Base-by-base conservation (phyloP, 2,329 filamentous ascomycete species). In the Dactylellina parvicollis region DNA sequence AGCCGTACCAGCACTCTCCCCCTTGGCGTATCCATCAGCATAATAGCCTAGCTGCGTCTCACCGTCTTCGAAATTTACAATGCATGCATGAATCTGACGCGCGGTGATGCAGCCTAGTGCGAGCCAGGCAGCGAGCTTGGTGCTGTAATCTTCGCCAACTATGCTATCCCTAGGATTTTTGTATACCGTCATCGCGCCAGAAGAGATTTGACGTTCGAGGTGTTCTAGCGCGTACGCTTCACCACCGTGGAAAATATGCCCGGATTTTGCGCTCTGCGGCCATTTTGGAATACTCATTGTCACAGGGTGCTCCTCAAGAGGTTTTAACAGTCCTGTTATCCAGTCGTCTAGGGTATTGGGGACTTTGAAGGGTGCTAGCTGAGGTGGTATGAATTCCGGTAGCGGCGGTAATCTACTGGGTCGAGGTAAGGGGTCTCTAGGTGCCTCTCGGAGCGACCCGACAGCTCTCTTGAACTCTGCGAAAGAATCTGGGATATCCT, bases 41-140 rank as follows among this genome's bases (percentile, higher is more conserved):
- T 80, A 77, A 26, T 82, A 77, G 2, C 64, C 32, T 9, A 74
- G 52, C 26, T 54, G 59, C 16, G 61, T 22, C 62, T 46, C 81
- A 0, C 89, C 91, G 42, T 92, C 84, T 80, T 94, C 91, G 69
- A 91, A 90, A 22, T 85, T 84, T 4, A 88, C 22, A 52, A 94
- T 83, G n/a, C 85, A 84, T 46, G 85, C 84, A 74, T 94, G 90
- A 2, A 94, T 82, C 78, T 92, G 89, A 0, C 91, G 86, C 0
- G 90, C 88, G 0, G 90, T 90, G 44, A 93, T 83, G 76, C 87
- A 90, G 2, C 91, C 91, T 10, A 91, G 84, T 0, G 90, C 86
- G 0, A 94, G 83, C 79, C 87, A 94, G 0, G 87, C 88, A 0
- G 90, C 92, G 0, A 94, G 82, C 73, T 92, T 93, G 2, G 90